These are phyloP conservation scores for Craterostigma plantagineum DNA, from an alignment of 257 asterid species.

Conservation along the genomic window DNA sequence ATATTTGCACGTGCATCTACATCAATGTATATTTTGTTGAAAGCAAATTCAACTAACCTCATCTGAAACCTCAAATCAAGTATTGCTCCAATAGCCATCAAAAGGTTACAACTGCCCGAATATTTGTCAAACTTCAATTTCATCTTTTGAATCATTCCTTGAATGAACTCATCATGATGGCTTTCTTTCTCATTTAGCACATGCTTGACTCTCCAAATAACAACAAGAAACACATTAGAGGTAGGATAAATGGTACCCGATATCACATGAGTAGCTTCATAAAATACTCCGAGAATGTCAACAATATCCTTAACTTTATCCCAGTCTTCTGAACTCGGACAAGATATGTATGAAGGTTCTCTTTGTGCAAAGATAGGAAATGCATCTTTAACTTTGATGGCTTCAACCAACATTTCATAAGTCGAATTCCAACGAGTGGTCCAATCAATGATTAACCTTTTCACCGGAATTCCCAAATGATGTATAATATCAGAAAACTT, in stretches of 20 bases:
- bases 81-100: constrained; percentile 2
- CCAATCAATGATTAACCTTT: constrained; percentile 4
- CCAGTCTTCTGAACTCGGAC: background rate
- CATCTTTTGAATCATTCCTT: constrained; percentile 1
- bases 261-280: no score
- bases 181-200: constrained; percentile 3
- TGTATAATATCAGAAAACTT: no score
- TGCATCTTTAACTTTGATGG: constrained; percentile 1
- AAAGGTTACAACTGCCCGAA: constrained; percentile 1
- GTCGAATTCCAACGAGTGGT: constrained; percentile 6
- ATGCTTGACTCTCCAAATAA: constrained; percentile 7
- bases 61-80: constrained; percentile 3
- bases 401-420: background rate
- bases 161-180: background rate
- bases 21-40: background rate
- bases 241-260: background rate
- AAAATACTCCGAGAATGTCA: no score
- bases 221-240: background rate
- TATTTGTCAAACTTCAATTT: constrained; percentile 2
- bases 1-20: no score
- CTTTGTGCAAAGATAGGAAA: constrained; percentile 2
- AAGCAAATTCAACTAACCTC: constrained; percentile 10
- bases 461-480: no score
- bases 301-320: no score
- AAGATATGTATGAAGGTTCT: background rate